These are phyloP conservation scores for Tetrapisispora iriomotensis DNA, from an alignment of 805 yeast species.

Conservation along the genomic window DNA sequence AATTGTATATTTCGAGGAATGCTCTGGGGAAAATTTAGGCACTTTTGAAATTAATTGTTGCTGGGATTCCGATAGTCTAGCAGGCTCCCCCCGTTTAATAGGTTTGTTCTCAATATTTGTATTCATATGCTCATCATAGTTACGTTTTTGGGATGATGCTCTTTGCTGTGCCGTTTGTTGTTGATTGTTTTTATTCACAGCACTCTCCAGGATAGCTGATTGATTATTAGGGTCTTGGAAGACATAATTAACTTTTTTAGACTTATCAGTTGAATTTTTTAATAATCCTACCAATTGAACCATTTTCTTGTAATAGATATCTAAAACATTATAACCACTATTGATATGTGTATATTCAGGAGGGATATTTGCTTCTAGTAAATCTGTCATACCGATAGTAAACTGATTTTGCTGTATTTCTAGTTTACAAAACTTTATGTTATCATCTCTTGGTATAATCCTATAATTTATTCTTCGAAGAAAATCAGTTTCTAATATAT, in stretches of 20 bases:
- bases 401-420: slow-evolving; percentile 16
- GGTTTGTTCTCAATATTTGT: not conserved
- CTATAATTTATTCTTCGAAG: slow-evolving; percentile 70
- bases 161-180: not conserved
- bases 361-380: not conserved
- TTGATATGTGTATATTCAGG: slow-evolving; percentile 6
- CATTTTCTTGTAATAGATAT: slow-evolving; percentile 41
- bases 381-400: slow-evolving; percentile 6
- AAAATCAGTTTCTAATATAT: slow-evolving; percentile 82
- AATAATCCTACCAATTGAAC: slow-evolving; percentile 39
- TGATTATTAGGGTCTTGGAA: not conserved
- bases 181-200: not conserved
- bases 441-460: slow-evolving; percentile 47
- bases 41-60: not conserved
- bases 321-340: slow-evolving; percentile 34
- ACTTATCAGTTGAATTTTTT: slow-evolving; percentile 21
- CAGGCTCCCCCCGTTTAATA: not conserved
- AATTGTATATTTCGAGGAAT: not conserved
- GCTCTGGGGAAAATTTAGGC: slow-evolving; percentile 1
- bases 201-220: not conserved
- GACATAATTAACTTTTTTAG: slow-evolving; percentile 18
- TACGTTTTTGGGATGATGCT: not conserved
- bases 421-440: slow-evolving; percentile 32
- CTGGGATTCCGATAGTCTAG: not conserved
- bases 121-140: not conserved